Conservation (phyloP, 352 stramenopile genomes). For the Phytophthora hybrid region DNA sequence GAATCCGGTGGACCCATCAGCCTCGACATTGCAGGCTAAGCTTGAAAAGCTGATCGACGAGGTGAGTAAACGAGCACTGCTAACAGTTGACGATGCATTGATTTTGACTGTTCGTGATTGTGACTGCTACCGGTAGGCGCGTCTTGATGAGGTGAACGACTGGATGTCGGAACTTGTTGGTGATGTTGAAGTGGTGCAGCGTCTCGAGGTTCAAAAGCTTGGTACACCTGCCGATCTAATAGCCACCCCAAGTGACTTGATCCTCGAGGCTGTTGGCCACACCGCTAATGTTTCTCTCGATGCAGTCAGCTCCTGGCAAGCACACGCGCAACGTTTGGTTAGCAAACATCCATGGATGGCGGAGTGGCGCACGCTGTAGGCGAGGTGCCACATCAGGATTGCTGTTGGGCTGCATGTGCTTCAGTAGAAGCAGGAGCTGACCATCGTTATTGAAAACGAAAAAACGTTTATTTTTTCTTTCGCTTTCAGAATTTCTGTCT, state of each 20-base stretch:
- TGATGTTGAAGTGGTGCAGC: conserved; percentile 51
- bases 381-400: background rate
- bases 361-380: conserved; percentile 83
- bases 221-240: conserved; percentile 83
- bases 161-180: conserved; percentile 76
- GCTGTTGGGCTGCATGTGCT: background rate
- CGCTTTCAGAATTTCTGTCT: conserved; percentile 33
- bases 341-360: conserved; percentile 63
- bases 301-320: conserved; percentile 60
- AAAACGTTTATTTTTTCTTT: conserved; percentile 41
- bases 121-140: conserved; percentile 46
- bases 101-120: conserved; percentile 8
- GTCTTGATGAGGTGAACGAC: conserved; percentile 85
- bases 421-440: background rate
- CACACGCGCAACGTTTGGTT: conserved; percentile 49
- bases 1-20: conserved; percentile 46
- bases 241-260: conserved; percentile 73
- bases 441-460: conserved; percentile 29
- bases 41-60: conserved; percentile 72
- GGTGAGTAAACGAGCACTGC: conserved; percentile 22
- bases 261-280: conserved; percentile 49
- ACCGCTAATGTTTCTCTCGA: conserved; percentile 39
- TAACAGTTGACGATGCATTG: background rate
- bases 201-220: conserved; percentile 80
- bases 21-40: conserved; percentile 46